Evolutionary conservation across 352 stramenopile genomes (phyloP).

Genomic region (Globisporangium paroecandrum): DNA sequence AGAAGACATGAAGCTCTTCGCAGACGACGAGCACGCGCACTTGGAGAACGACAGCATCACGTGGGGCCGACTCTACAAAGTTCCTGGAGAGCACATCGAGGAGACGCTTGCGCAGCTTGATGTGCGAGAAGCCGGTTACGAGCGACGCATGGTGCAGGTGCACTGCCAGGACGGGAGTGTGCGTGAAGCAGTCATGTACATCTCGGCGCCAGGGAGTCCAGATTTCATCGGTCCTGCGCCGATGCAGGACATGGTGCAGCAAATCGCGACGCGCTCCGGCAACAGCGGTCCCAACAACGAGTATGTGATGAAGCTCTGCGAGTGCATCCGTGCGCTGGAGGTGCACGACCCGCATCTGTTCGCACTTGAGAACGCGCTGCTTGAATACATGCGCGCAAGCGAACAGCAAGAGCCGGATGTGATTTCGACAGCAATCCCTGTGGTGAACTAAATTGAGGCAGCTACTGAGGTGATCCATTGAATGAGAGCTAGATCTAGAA

Average conservation of each 20-base stretch:
- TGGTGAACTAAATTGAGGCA: not conserved
- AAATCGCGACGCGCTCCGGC: conserved; percentile 70
- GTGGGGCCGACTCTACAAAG: conserved; percentile 86
- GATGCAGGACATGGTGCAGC: conserved; percentile 71
- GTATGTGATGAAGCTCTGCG: conserved; percentile 81
- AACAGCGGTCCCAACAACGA: conserved; percentile 81
- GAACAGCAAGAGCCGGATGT: not conserved
- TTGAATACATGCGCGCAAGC: conserved; percentile 43
- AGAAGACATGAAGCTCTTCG: conserved; percentile 68
- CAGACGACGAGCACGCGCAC: conserved; percentile 63
- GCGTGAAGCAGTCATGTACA: conserved; percentile 79
- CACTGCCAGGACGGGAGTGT: conserved; percentile 66
- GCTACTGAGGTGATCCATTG: not conserved
- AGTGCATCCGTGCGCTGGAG: conserved; percentile 72
- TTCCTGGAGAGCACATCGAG: conserved; percentile 72
- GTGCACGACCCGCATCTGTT: conserved; percentile 74
- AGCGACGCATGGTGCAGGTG: conserved; percentile 72
- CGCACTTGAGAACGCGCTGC: conserved; percentile 62
- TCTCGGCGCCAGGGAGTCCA: conserved; percentile 76
- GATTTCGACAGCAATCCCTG: not conserved
- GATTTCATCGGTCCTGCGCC: conserved; percentile 77
- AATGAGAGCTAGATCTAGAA: not conserved
- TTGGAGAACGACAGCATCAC: conserved; percentile 61
- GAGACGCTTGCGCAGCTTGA: conserved; percentile 78
- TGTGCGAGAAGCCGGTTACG: conserved; percentile 83